A percentile compares a stretch with the other conserved stretches of the same genome.
Evolutionary conservation across 2,329 filamentous ascomycete genomes (phyloP).

Genomic region (Dissoconium aciculare): DNA sequence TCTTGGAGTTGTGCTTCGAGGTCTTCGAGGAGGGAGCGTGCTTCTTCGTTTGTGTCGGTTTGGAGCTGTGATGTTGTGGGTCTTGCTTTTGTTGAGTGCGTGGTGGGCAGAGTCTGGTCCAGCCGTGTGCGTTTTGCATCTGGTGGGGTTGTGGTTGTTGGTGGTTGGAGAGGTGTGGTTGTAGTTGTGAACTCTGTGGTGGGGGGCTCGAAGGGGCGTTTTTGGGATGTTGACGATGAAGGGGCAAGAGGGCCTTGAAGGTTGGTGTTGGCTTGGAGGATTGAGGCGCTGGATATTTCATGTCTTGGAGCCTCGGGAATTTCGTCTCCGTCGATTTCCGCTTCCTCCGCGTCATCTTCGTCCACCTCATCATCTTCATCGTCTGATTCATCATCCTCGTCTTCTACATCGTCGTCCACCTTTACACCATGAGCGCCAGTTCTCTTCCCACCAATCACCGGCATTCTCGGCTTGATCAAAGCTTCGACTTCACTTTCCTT

Average conservation of each 20-base stretch:
- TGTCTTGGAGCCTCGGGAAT: slow-evolving; percentile 1
- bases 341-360: slow-evolving; percentile 7
- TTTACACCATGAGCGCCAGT: slow-evolving; percentile 8
- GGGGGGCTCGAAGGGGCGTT: no score
- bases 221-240: no score
- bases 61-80: no score
- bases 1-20: slow-evolving; percentile 1
- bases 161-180: no score
- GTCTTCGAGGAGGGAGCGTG: background rate
- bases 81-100: no score
- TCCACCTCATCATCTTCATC: slow-evolving; percentile 6
- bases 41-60: no score
- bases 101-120: no score
- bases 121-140: no score
- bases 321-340: slow-evolving; percentile 3
- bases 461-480: slow-evolving; percentile 41
- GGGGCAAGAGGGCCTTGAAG: no score
- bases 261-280: slow-evolving; percentile 6
- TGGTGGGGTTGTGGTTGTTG: no score
- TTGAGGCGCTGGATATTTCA: slow-evolving; percentile 3
- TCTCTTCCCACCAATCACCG: slow-evolving; percentile 22
- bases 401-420: slow-evolving; percentile 10
- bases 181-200: no score
- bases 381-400: slow-evolving; percentile 9
- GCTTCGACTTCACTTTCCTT: slow-evolving; percentile 54